These are phyloP conservation scores for Lentinula raphanica DNA, from an alignment of 768 basidiomycete genomes.

Conservation along the genomic window DNA sequence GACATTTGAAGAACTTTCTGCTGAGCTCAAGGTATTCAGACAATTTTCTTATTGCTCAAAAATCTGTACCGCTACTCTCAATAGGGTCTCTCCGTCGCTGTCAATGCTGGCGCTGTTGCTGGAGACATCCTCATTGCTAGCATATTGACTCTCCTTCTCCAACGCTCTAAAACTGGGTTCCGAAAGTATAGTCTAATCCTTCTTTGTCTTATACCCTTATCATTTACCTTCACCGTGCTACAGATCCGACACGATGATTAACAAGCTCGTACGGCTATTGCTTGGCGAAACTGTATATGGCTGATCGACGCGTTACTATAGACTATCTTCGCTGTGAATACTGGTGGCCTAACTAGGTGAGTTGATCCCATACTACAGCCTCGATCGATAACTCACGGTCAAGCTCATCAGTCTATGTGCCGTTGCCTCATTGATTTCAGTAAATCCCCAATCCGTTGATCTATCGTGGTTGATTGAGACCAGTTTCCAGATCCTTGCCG, in stretches of 20 bases:
- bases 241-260: slow-evolving; percentile 46
- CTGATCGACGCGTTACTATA: slow-evolving; percentile 11
- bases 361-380: slow-evolving; percentile 3
- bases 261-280: slow-evolving; percentile 29
- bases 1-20: slow-evolving; percentile 28
- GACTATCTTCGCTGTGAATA: slow-evolving; percentile 44
- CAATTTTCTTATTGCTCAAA: background rate
- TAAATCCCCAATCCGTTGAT: slow-evolving; percentile 11
- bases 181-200: slow-evolving; percentile 24
- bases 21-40: slow-evolving; percentile 28
- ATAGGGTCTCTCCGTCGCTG: slow-evolving; percentile 34
- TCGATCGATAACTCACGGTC: no score
- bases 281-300: background rate
- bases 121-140: slow-evolving; percentile 44
- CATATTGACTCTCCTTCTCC: slow-evolving; percentile 36
- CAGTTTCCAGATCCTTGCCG: slow-evolving; percentile 37
- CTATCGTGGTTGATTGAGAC: background rate
- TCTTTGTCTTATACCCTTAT: background rate
- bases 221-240: background rate
- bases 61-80: background rate
- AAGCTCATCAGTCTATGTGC: slow-evolving; percentile 41
- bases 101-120: slow-evolving; percentile 40
- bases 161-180: slow-evolving; percentile 44
- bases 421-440: slow-evolving; percentile 48
- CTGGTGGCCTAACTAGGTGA: slow-evolving; percentile 34